Evolutionary conservation across 495 filamentous ascomycete species (phyloP), one percentile per base, ranked within the genome.

Genomic region (Xylaria bambusicola): DNA sequence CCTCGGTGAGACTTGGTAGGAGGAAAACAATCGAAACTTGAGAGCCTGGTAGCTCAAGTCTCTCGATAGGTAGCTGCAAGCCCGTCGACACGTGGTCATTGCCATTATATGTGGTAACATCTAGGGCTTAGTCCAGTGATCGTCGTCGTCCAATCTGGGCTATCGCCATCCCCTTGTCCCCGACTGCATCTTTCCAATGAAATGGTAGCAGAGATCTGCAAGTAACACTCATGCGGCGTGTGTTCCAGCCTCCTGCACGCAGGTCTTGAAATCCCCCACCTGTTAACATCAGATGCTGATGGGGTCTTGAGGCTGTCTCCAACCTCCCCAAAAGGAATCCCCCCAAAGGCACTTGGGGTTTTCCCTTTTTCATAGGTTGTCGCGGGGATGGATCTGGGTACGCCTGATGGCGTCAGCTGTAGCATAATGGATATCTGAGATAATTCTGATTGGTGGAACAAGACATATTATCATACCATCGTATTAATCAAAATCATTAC

Each of bases 111-210:
- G 23, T 35, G 17, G 35, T 52, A 23, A 3, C 48, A 52, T 38
- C 18, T 52, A 36, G 20, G 48, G 27, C 27, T 52, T 23, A 24
- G 48, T n/a, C 48, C 20, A 23, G 48, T 41, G 50, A 53, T 41
- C 33, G 12, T 53, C 50, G 33, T 53, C 50, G 23, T 41, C 33
- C 35, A 18, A 53, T 53, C 35, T 52, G 23, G 49, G 49, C 38
- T 38, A 3, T 29, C 50, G 21, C 50, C 26, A 17, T 41, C 50
- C 50, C 18, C 29, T 53, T 35, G 35, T 21, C 17, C 36, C n/a
- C 13, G 12, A 21, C 41, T 21, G 17, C 36, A 53, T 20, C 35
- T 21, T 29, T 41, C 23, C 12, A 20, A 18, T 10, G 33, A 29
- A 18, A 27, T 33, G 41, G 21, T 24, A 23, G 36, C 50, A 53